phyloP scores from a whole-genome alignment of 208 protist genomes.

The Herpetomonas tarakana region DNA sequence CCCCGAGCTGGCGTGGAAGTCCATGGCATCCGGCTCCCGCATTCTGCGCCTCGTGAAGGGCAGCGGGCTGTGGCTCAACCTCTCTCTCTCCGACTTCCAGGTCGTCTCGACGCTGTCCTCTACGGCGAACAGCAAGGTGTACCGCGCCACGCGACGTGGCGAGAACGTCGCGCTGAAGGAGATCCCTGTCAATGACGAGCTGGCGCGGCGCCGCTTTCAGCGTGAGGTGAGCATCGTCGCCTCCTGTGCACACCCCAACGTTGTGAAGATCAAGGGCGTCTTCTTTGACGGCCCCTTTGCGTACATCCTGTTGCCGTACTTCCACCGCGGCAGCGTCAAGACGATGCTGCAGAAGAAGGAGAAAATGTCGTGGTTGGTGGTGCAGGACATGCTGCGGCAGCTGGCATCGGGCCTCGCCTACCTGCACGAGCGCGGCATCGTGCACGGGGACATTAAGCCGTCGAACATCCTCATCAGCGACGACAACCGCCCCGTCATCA shows the following conservation, averaged over 20 bases:
- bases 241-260: slow-evolving; percentile 55
- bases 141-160: slow-evolving; percentile 47
- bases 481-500: slow-evolving; percentile 60
- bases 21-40: slow-evolving; percentile 51
- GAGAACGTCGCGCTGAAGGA: slow-evolving; percentile 71
- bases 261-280: slow-evolving; percentile 66
- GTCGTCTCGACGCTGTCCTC: slow-evolving; percentile 47
- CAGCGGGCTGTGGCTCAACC: slow-evolving; percentile 64
- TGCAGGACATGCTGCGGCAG: slow-evolving; percentile 72
- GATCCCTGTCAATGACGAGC: slow-evolving; percentile 49
- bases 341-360: slow-evolving; percentile 30
- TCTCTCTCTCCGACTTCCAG: slow-evolving; percentile 64
- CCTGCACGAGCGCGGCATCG: slow-evolving; percentile 72
- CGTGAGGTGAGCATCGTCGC: slow-evolving; percentile 62
- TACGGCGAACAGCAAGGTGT: slow-evolving; percentile 72
- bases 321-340: slow-evolving; percentile 43
- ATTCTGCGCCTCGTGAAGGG: slow-evolving; percentile 65
- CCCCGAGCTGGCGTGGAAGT: slow-evolving; percentile 71
- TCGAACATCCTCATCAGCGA: slow-evolving; percentile 68
- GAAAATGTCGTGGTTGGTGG: slow-evolving; percentile 29
- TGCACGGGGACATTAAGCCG: slow-evolving; percentile 75
- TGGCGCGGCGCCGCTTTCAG: slow-evolving; percentile 39
- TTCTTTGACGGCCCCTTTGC: slow-evolving; percentile 75
- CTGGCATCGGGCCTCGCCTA: slow-evolving; percentile 60
- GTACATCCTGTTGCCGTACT: slow-evolving; percentile 65